Percentiles rank a stretch among this genome's conserved stretches.
Evolutionary conservation across 2,329 filamentous ascomycete genomes (phyloP).

Genomic region (Fusarium succisae): DNA sequence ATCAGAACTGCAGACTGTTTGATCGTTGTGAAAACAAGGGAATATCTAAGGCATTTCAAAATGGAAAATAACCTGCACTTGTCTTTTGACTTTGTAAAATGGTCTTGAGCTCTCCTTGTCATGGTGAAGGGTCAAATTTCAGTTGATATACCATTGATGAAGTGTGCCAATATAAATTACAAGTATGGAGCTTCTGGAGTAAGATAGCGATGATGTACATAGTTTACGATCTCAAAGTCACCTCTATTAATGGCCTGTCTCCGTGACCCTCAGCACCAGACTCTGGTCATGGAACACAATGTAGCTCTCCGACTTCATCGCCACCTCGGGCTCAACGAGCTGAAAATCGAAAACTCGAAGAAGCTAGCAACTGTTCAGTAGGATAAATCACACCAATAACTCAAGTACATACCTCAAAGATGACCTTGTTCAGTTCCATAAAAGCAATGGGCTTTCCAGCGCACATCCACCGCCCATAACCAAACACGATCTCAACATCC

Average conservation of each 20-base stretch:
- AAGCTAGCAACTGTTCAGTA: neutral
- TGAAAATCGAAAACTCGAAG: neutral
- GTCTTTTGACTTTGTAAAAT: rapidly evolving
- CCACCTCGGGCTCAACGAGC: neutral
- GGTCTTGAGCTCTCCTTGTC: neutral
- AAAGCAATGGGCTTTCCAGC: neutral
- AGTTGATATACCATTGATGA: neutral
- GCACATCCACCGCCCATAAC: neutral
- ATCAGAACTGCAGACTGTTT: no score
- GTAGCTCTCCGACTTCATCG: neutral
- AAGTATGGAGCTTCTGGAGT: no score
- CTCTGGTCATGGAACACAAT: neutral
- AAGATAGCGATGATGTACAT: no score
- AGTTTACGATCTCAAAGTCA: rapidly evolving
- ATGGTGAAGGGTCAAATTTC: neutral
- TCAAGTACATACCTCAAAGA: neutral
- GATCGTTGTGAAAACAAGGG: no score
- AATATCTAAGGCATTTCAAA: neutral
- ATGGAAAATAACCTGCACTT: neutral
- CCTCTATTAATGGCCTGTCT: neutral
- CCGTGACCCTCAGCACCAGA: neutral
- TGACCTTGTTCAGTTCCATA: neutral
- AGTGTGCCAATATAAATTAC: neutral
- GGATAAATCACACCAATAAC: rapidly evolving
- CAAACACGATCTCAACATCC: neutral